Evolutionary conservation across 2,329 filamentous ascomycete species (phyloP).

Genomic region (Xylaria sp.): DNA sequence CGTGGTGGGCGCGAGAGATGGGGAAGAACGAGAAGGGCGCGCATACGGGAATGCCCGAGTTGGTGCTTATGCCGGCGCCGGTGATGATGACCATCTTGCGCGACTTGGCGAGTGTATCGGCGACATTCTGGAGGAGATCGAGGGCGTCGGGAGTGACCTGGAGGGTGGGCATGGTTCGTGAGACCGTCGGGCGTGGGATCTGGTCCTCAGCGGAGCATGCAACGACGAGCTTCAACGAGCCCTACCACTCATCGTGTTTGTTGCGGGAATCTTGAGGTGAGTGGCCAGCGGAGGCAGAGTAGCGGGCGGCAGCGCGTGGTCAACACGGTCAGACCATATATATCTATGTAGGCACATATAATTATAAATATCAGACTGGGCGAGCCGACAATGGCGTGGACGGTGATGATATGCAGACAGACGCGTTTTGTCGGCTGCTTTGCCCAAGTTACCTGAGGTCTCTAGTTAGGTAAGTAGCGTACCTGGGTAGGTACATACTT

Average conservation of each 20-base stretch:
- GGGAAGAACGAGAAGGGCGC: not conserved
- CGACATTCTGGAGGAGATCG: slow-evolving; percentile 71
- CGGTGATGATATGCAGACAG: slow-evolving; percentile 6
- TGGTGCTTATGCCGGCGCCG: slow-evolving; percentile 79
- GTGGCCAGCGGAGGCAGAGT: not conserved
- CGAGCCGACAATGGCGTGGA: not conserved
- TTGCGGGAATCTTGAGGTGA: not conserved
- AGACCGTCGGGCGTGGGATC: slow-evolving; percentile 12
- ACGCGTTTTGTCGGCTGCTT: slow-evolving; percentile 2
- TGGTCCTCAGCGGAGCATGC: slow-evolving; percentile 25
- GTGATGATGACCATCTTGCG: slow-evolving; percentile 78
- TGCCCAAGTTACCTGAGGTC: too few relatives aligned
- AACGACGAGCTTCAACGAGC: slow-evolving; percentile 30
- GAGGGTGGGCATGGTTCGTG: slow-evolving; percentile 65
- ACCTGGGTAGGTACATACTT: not conserved
- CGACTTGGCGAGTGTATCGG: slow-evolving; percentile 71
- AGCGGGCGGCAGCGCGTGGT: not conserved
- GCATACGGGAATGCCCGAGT: slow-evolving; percentile 77
- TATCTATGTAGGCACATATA: not conserved
- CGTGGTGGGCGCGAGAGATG: not conserved
- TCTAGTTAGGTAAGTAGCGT: too few relatives aligned
- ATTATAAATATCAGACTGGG: not conserved
- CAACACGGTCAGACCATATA: not conserved
- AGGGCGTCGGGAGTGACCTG: slow-evolving; percentile 64
- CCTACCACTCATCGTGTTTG: slow-evolving; percentile 21